A percentile compares a stretch with the other conserved stretches of the same genome.
These are phyloP conservation scores for Botrytis cinerea DNA, from an alignment of 2,329 filamentous ascomycete species.

Conservation along the genomic window DNA sequence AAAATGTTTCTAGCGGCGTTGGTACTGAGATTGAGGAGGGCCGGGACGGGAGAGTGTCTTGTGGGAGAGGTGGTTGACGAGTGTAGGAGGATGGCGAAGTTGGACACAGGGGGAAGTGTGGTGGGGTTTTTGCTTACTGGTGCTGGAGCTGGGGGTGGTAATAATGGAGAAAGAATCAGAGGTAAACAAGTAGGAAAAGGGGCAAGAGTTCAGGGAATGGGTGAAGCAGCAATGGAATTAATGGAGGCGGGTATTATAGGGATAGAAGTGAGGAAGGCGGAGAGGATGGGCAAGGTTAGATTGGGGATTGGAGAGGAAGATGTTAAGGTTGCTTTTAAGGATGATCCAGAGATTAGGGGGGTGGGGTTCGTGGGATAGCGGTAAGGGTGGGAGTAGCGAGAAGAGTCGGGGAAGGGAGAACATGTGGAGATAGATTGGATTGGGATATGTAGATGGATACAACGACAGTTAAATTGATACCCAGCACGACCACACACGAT, in stretches of 20 bases:
- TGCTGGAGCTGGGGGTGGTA: not conserved
- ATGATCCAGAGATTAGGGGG: slow-evolving; percentile 80
- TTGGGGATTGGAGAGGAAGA: slow-evolving; percentile 88
- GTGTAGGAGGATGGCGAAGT: slow-evolving; percentile 66
- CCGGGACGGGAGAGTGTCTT: slow-evolving; percentile 82
- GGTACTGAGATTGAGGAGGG: slow-evolving; percentile 74
- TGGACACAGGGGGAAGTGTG: slow-evolving; percentile 61
- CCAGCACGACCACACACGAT: not conserved
- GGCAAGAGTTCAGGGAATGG: slow-evolving; percentile 59
- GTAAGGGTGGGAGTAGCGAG: not conserved
- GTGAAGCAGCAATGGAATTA: slow-evolving; percentile 76
- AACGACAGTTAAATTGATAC: not conserved
- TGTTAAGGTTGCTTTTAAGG: slow-evolving; percentile 79
- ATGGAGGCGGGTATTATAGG: slow-evolving; percentile 86
- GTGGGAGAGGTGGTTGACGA: slow-evolving; percentile 91
- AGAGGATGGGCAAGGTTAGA: slow-evolving; percentile 83
- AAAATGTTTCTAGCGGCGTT: slow-evolving; percentile 87
- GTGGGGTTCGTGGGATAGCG: slow-evolving; percentile 38
- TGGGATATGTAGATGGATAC: not conserved
- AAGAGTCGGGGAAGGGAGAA: not conserved
- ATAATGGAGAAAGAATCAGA: not conserved
- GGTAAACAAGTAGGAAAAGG: not conserved
- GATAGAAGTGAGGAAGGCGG: slow-evolving; percentile 76
- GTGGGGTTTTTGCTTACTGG: slow-evolving; percentile 54
- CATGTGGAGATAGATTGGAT: not conserved